Evolutionary conservation across 805 yeast species (phyloP).

Genomic region (Ogataea methanolica): DNA sequence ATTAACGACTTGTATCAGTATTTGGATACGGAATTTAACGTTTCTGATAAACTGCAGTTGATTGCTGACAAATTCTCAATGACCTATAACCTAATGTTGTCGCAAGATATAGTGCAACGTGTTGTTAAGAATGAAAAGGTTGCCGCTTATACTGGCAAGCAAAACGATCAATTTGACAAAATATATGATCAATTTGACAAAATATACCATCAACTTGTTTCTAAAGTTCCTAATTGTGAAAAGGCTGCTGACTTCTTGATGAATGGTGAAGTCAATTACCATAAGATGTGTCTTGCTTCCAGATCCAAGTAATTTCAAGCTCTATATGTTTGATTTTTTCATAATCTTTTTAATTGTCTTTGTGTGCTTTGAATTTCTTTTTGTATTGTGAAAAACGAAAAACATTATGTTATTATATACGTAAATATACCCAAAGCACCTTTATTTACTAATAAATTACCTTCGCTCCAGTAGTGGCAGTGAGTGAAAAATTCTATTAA

Average conservation of each 20-base stretch:
- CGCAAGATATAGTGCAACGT: not conserved
- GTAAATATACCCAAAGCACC: not conserved
- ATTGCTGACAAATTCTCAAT: too few relatives aligned
- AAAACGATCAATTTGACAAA: not conserved
- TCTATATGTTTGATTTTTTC: not conserved
- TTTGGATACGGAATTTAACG: not conserved
- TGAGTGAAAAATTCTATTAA: too few relatives aligned
- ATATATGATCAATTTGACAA: not conserved
- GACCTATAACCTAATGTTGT: not conserved
- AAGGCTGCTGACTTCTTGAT: conserved; percentile 2
- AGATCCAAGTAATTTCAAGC: not conserved
- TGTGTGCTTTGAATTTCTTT: too few relatives aligned
- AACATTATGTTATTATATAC: not conserved
- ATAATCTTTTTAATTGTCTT: not conserved
- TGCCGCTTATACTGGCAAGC: too few relatives aligned
- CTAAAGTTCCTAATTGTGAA: not conserved
- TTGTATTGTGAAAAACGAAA: too few relatives aligned
- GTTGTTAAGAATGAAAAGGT: not conserved
- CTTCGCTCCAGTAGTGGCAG: too few relatives aligned
- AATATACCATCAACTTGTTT: not conserved
- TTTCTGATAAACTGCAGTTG: not conserved
- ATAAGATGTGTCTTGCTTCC: conserved; percentile 20
- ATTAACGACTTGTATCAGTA: not conserved
- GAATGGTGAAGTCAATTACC: conserved; percentile 14
- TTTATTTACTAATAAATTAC: too few relatives aligned